Evolutionary conservation across 2,329 filamentous ascomycete genomes (phyloP), one percentile per base, ranked within the genome.

Genomic region (Fusarium sp.): DNA sequence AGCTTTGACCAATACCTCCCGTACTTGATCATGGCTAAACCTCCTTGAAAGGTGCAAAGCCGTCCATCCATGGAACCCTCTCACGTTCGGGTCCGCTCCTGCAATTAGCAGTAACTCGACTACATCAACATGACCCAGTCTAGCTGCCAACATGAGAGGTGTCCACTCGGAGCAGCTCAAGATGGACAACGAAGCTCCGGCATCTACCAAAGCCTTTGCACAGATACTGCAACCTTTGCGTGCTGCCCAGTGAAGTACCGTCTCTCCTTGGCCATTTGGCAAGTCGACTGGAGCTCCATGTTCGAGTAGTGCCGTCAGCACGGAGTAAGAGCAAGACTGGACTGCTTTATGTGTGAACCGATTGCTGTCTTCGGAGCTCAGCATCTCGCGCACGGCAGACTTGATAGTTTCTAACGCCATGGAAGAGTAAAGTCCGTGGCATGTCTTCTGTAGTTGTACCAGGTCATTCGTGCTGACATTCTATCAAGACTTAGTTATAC

Each of bases 21-120:
- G 18, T 1, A 4, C 6, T 6, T n/a, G 3, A 12, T 38, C 34
- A 2, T 38, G 6, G 0, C 7, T 7, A 2, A 38, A 38, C 6
- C 6, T 38, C 6, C 18, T 3, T 0, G 34, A 12, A n/a, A 38
- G 6, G 6, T 38, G 34, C 3, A 38, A 38, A 0, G 34, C 34
- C 6, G 34, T 38, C 34, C 34, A 38, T 11, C 34, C 34, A 6
- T 38, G 34, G 10, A 38, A 38, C 6, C 34, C 34, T 38, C 18
- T n/a, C 18, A 38, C 2, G 10, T 38, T n/a, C 3, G 34, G 1
- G 12, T 38, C 18, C 1, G 34, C 5, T 0, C 18, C 34, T 38
- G 3, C 34, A 12, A 2, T n/a, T 2, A 38, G 6, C 3, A 38
- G 34, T 2, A n/a, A 1, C 6, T 38, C 34, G 10, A 38, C 3